Percentiles rank a stretch among this genome's conserved stretches.
Evolutionary conservation across 768 basidiomycete genomes (phyloP).

Genomic region (Lactarius deliciosus): DNA sequence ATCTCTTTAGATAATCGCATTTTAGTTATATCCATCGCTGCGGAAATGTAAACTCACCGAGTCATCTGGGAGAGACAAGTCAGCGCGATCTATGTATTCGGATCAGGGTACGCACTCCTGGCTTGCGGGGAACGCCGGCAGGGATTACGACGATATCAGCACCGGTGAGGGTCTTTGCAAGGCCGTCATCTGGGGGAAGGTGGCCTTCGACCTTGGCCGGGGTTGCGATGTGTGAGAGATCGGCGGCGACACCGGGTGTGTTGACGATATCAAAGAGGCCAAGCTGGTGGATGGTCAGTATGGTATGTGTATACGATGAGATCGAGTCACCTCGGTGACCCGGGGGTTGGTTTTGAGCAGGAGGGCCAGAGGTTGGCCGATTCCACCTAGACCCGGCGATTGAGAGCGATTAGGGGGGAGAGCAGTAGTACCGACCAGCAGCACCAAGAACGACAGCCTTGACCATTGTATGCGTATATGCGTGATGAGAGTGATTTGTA

Average conservation of each 20-base stretch:
- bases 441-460: conserved; percentile 97
- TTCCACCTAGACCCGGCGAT: conserved; percentile 62
- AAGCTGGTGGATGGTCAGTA: conserved; percentile 48
- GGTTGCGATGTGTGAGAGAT: conserved; percentile 92
- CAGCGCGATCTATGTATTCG: conserved; percentile 3
- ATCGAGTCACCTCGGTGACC: conserved; percentile 62
- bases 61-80: conserved; percentile 43
- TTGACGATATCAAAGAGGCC: conserved; percentile 95
- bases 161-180: conserved; percentile 78
- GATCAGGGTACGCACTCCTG: conserved; percentile 59
- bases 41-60: conserved; percentile 39
- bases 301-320: not conserved
- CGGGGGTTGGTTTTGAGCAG: conserved; percentile 84
- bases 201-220: conserved; percentile 83
- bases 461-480: conserved; percentile 41
- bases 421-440: conserved; percentile 55
- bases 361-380: conserved; percentile 93
- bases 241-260: conserved; percentile 95
- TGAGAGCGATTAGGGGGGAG: conserved; percentile 9
- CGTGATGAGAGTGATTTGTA: no score
- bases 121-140: conserved; percentile 95
- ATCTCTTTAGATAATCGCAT: conserved; percentile 54
- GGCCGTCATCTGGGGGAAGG: conserved; percentile 74
- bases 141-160: conserved; percentile 94
- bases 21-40: conserved; percentile 11